Evolutionary conservation across 192 early-diverging fungal species (phyloP).

Genomic region (Linnemannia elongata): DNA sequence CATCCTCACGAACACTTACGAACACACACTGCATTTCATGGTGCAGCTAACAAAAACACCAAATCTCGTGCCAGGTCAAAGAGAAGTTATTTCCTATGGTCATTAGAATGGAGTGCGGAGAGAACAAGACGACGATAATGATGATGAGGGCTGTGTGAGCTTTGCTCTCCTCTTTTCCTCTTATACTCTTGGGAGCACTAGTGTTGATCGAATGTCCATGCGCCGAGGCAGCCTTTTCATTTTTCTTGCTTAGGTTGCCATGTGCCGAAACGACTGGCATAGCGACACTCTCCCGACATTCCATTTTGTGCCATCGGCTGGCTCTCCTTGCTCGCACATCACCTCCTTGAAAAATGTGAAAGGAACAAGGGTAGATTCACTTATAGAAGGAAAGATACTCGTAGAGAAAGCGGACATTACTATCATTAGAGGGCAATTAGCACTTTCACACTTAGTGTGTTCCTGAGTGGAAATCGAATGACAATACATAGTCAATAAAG

Average conservation of each 20-base stretch:
- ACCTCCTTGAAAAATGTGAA: background rate
- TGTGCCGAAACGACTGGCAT: constrained; percentile 1
- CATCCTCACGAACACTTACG: too few species aligned
- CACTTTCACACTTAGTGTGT: too few species aligned
- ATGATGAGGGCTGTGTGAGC: too few species aligned
- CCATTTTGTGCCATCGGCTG: background rate
- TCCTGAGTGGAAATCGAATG: too few species aligned
- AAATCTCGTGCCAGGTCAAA: too few species aligned
- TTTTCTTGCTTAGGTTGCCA: background rate
- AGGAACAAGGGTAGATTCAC: too few species aligned
- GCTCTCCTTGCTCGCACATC: background rate
- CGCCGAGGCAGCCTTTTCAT: background rate
- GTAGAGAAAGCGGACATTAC: background rate
- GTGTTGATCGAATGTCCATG: background rate
- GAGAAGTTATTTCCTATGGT: too few species aligned
- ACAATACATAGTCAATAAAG: too few species aligned
- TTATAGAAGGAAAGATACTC: background rate
- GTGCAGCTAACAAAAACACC: too few species aligned
- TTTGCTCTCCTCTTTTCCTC: background rate
- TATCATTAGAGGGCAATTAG: background rate
- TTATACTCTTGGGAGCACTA: background rate
- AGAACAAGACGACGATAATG: background rate
- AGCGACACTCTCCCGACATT: background rate
- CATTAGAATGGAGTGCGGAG: background rate
- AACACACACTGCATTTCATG: too few species aligned